These are phyloP conservation scores for Cordyceps javanica DNA, from an alignment of 2,329 filamentous ascomycete genomes.

Conservation along the genomic window DNA sequence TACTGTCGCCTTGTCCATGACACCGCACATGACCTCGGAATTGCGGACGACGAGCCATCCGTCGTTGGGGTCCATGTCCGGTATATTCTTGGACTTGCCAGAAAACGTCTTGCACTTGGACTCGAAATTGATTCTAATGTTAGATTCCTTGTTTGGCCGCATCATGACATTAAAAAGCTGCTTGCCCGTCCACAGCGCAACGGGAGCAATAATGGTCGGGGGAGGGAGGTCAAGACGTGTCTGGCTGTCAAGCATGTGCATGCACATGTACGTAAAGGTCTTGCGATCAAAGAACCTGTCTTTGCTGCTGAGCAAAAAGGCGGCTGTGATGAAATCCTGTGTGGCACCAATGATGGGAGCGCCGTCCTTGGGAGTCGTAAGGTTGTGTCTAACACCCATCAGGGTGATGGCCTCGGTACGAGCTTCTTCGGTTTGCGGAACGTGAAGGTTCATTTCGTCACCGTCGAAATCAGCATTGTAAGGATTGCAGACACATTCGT, in stretches of 20 bases:
- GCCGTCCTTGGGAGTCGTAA: conserved; percentile 94
- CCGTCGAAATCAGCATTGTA: conserved; percentile 99
- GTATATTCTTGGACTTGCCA: conserved; percentile 47
- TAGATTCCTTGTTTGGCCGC: conserved; percentile 78
- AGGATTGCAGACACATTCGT: conserved; percentile 95
- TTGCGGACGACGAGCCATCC: conserved; percentile 90
- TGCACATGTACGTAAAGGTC: conserved; percentile 82
- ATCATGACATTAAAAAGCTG: conserved; percentile 90
- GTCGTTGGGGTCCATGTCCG: conserved; percentile 79
- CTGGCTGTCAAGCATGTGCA: conserved; percentile 84
- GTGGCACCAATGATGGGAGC: conserved; percentile 98
- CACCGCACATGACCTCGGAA: conserved; percentile 93
- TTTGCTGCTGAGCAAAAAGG: conserved; percentile 85
- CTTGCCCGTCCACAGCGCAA: conserved; percentile 91
- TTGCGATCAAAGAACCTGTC: conserved; percentile 88
- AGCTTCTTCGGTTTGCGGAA: conserved; percentile 95
- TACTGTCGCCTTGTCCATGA: conserved; percentile 98
- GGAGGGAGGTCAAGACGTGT: conserved; percentile 78
- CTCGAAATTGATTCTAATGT: conserved; percentile 84
- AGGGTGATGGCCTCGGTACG: conserved; percentile 90
- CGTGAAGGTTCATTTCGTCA: conserved; percentile 98
- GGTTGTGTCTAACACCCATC: conserved; percentile 97
- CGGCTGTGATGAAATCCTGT: conserved; percentile 96
- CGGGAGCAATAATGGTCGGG: conserved; percentile 78
- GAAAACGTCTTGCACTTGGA: conserved; percentile 83